Percentiles rank a stretch among this genome's conserved stretches.
phyloP scores from a whole-genome alignment of 495 filamentous ascomycete species.

The Beverwykella pulmonaria region DNA sequence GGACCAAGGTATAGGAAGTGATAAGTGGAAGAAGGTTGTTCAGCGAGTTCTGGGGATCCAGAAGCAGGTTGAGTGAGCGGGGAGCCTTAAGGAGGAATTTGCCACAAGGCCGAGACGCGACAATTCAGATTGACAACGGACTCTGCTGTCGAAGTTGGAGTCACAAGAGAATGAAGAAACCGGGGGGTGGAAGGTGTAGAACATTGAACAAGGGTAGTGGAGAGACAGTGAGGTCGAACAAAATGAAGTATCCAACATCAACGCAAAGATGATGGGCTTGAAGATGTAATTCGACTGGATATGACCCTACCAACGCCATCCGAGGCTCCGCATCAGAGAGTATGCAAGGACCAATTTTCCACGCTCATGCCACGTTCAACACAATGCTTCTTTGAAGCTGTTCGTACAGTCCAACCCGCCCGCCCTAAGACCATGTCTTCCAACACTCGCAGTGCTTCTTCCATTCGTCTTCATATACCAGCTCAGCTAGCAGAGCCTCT shows the following conservation, averaged over 20 bases:
- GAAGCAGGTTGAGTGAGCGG: neutral
- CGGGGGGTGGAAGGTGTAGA: too few relatives aligned
- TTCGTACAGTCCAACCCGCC: conserved; percentile 16
- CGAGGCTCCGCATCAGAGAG: conserved; percentile 7
- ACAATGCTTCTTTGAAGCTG: conserved; percentile 10
- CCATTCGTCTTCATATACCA: neutral
- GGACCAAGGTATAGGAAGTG: neutral
- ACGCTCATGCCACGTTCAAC: neutral
- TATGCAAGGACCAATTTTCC: conserved; percentile 7
- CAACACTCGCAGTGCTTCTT: neutral
- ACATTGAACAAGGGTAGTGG: neutral
- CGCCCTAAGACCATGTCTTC: neutral
- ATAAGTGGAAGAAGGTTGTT: neutral
- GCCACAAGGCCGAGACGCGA: neutral
- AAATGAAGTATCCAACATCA: neutral
- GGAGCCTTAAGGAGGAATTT: neutral
- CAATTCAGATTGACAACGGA: neutral
- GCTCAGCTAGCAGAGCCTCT: conserved; percentile 27
- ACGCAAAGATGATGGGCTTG: neutral
- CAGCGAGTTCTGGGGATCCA: too few relatives aligned
- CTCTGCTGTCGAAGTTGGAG: neutral
- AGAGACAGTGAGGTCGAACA: neutral
- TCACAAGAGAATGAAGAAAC: neutral
- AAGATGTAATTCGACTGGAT: conserved; percentile 8
- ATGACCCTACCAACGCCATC: conserved; percentile 24